phyloP scores from a whole-genome alignment of 2,329 filamentous ascomycete genomes.

The Tolypocladium nubicola region DNA sequence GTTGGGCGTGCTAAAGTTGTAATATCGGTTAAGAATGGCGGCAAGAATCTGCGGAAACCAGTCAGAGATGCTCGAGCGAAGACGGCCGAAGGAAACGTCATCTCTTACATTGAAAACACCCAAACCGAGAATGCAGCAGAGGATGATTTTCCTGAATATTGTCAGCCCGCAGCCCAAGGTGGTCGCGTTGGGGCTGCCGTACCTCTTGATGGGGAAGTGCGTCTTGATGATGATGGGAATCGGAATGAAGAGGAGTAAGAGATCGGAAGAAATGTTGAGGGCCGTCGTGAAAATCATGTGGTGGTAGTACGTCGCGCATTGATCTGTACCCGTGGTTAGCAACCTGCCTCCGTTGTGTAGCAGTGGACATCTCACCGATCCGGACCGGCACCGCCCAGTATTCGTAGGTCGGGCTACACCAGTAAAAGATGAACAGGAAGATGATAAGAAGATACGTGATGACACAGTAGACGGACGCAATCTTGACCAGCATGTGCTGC shows the following conservation, averaged over 20 bases:
- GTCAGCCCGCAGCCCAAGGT: not conserved
- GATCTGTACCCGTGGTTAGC: constrained; percentile 9
- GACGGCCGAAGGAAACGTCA: not conserved
- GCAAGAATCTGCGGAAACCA: constrained; percentile 37
- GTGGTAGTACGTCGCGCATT: constrained; percentile 34
- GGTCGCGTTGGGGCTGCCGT: no score
- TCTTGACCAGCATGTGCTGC: constrained; percentile 27
- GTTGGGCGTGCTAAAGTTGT: constrained; percentile 47
- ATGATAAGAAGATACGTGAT: constrained; percentile 36
- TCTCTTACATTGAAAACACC: constrained; percentile 33
- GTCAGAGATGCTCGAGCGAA: not conserved
- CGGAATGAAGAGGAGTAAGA: constrained; percentile 32
- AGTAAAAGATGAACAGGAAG: constrained; percentile 39
- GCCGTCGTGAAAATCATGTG: constrained; percentile 35
- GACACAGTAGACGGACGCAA: constrained; percentile 31
- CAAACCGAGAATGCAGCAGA: constrained; percentile 44
- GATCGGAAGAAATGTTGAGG: constrained; percentile 36
- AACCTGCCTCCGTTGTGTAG: constrained; percentile 2
- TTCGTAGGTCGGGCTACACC: constrained; percentile 40
- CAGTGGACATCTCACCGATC: constrained; percentile 12
- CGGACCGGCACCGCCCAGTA: constrained; percentile 40
- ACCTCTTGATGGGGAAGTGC: constrained; percentile 21
- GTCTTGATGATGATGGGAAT: constrained; percentile 32
- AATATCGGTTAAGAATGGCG: constrained; percentile 50
- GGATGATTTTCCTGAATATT: constrained; percentile 33